Conservation (phyloP, 2,329 filamentous ascomycete genomes). For the Phoma herbarum region DNA sequence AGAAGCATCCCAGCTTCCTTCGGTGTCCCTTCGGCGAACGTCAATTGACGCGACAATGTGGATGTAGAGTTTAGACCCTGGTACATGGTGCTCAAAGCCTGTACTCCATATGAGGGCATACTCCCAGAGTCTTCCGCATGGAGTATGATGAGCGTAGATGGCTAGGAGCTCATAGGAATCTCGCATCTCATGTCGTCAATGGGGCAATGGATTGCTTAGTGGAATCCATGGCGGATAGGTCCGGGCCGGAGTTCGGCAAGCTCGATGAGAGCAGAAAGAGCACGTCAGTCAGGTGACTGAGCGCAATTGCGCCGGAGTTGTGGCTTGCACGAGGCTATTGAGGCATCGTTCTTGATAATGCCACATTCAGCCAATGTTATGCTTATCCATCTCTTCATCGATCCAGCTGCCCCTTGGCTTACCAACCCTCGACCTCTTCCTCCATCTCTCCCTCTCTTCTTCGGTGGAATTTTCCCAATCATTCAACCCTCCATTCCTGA, state of each 20-base stretch:
- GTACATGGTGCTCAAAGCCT: neutral
- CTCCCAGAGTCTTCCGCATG: neutral
- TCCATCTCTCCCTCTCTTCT: constrained; percentile 33
- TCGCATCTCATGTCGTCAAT: neutral
- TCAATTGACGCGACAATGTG: neutral
- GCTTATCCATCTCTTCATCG: constrained; percentile 47
- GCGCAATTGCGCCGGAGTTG: neutral
- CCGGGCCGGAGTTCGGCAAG: neutral
- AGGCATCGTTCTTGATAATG: neutral
- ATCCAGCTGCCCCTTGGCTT: constrained; percentile 40
- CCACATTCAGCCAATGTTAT: constrained; percentile 42
- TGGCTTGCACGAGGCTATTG: neutral
- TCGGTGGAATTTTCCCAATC: constrained; percentile 29
- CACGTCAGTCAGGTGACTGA: neutral
- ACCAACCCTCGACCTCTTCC: constrained; percentile 25
- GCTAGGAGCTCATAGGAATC: neutral
- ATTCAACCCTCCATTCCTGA: constrained; percentile 4
- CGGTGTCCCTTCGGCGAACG: neutral
- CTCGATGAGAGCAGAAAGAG: neutral
- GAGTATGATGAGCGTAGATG: neutral
- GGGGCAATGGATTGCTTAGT: neutral
- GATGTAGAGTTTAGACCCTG: neutral
- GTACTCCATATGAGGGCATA: neutral
- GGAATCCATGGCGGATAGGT: neutral
- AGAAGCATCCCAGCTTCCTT: neutral